phyloP scores from a whole-genome alignment of 805 yeast species.

The Pichia phayaonensis region DNA sequence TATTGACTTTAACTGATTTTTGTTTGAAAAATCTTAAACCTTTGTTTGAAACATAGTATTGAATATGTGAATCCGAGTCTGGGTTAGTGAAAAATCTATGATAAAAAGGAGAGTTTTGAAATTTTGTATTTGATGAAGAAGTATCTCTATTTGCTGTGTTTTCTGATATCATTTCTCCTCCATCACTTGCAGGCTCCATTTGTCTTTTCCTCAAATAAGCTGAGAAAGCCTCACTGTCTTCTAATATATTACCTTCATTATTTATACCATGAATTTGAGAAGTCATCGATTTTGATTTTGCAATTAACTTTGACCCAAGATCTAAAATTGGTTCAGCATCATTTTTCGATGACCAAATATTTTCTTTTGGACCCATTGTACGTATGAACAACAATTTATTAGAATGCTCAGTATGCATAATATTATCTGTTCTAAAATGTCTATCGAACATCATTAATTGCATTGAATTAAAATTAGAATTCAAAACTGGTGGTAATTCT shows the following conservation, averaged over 20 bases:
- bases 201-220: constrained; percentile 19
- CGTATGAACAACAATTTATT: constrained; percentile 52
- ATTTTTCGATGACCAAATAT: constrained; percentile 57
- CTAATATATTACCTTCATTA: background rate
- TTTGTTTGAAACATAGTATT: constrained; percentile 59
- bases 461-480: constrained; percentile 63
- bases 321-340: constrained; percentile 42
- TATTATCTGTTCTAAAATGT: constrained; percentile 45
- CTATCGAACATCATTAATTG: constrained; percentile 62
- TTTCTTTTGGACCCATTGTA: constrained; percentile 60
- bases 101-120: constrained; percentile 49
- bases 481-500: constrained; percentile 27
- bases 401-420: constrained; percentile 55
- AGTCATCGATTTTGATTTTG: background rate
- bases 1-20: constrained; percentile 18
- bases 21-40: constrained; percentile 58
- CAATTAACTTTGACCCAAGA: constrained; percentile 10
- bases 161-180: background rate
- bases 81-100: constrained; percentile 83
- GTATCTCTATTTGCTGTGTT: background rate
- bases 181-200: constrained; percentile 7
- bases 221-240: constrained; percentile 15
- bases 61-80: constrained; percentile 72
- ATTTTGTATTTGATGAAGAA: background rate
- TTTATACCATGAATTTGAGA: background rate